phyloP scores from a whole-genome alignment of 495 filamentous ascomycete genomes.

The Penicillium bialowiezense region DNA sequence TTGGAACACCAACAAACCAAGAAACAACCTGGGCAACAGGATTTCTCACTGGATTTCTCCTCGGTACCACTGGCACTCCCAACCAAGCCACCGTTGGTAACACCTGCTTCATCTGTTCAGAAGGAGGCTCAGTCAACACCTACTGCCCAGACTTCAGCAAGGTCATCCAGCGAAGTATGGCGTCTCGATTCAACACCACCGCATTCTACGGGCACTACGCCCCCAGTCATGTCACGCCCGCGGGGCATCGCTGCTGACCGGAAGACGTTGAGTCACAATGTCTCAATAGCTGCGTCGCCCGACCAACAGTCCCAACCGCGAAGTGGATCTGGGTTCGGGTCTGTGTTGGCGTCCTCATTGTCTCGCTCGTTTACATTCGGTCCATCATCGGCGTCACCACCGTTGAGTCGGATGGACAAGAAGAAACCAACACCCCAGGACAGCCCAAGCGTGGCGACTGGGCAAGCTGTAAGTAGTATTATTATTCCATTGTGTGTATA shows the following conservation, averaged over 20 bases:
- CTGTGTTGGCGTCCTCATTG: slow-evolving; percentile 66
- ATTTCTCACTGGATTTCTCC: slow-evolving; percentile 33
- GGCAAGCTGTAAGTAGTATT: slow-evolving; percentile 62
- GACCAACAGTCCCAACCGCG: slow-evolving; percentile 51
- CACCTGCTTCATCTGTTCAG: slow-evolving; percentile 52
- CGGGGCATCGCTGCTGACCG: slow-evolving; percentile 32
- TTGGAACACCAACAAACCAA: slow-evolving; percentile 18
- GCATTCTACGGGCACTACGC: slow-evolving; percentile 63
- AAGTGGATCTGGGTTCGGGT: slow-evolving; percentile 47
- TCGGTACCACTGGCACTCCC: slow-evolving; percentile 23
- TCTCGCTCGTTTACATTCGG: slow-evolving; percentile 68
- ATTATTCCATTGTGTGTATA: slow-evolving; percentile 26
- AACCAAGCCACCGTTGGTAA: slow-evolving; percentile 31
- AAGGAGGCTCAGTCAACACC: slow-evolving; percentile 56
- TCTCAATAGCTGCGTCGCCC: slow-evolving; percentile 66
- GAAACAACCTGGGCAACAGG: slow-evolving; percentile 16
- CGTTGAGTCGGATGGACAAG: slow-evolving; percentile 39
- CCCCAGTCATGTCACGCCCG: slow-evolving; percentile 47
- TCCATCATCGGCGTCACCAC: slow-evolving; percentile 66
- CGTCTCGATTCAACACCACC: slow-evolving; percentile 49
- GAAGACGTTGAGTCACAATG: slow-evolving; percentile 47
- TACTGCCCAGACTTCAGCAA: slow-evolving; percentile 55
- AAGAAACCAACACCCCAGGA: slow-evolving; percentile 68
- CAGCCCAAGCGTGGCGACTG: slow-evolving; percentile 58
- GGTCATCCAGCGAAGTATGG: slow-evolving; percentile 38